Evolutionary conservation across 2,329 filamentous ascomycete species (phyloP).

Genomic region (Microdochium nivale): DNA sequence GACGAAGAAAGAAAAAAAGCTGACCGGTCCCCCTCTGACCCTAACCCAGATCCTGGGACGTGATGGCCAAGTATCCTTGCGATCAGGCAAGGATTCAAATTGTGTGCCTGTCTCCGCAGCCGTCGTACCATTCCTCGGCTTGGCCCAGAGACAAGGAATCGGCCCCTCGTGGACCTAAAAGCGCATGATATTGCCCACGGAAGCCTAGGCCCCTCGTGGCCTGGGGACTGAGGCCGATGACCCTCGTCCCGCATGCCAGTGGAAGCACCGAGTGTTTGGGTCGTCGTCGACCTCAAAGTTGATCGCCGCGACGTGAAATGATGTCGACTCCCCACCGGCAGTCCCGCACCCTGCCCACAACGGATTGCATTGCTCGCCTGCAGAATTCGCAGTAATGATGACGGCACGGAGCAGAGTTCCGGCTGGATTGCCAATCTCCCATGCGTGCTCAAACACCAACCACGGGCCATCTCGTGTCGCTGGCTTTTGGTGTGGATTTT

Average conservation of each 20-base stretch:
- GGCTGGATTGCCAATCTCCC: neutral
- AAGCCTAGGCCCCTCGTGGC: neutral
- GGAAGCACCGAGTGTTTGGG: neutral
- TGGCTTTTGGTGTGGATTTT: neutral
- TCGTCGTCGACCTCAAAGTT: neutral
- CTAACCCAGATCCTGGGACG: no score
- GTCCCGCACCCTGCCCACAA: neutral
- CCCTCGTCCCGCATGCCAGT: no score
- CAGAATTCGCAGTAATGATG: neutral
- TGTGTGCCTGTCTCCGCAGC: neutral
- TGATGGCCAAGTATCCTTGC: neutral
- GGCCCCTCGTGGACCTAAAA: neutral
- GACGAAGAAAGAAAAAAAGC: no score
- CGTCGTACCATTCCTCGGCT: neutral
- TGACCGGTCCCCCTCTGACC: no score
- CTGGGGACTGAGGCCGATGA: no score
- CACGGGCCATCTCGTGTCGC: neutral
- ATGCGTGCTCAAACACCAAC: neutral
- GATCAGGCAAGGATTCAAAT: neutral
- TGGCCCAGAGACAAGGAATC: neutral
- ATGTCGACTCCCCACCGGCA: neutral
- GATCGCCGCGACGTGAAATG: neutral
- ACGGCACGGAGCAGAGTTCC: neutral
- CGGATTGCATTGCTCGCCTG: neutral
- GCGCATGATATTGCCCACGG: neutral